Evolutionary conservation across 2,329 filamentous ascomycete genomes (phyloP), one percentile per base, ranked within the genome.

Genomic region (Colletotrichum liaoningense): DNA sequence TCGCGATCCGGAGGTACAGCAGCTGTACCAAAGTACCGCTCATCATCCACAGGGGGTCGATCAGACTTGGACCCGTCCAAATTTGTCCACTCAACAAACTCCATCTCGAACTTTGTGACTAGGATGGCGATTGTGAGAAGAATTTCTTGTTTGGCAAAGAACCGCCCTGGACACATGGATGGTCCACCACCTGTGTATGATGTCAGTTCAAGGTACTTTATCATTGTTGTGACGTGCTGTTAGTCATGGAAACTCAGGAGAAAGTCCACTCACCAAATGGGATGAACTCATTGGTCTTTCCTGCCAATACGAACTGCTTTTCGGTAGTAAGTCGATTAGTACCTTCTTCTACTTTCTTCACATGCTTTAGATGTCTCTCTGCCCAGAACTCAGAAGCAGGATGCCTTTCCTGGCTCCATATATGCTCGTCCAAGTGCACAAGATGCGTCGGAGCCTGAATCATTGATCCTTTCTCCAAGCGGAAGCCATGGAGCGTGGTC

Each of bases 81-180:
- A 30, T 60, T 7, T 2, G 63, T 69, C 74, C 72, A 75, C 19
- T 74, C 74, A 12, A 72, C 42, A 59, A 82, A 77, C 63, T 82
- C 79, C 14, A 83, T 73, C 33, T 83, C 81, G 28, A 82, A 83
- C 6, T 55, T 73, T 2, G 73, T 69, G 1, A 82, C 68, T 3
- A 83, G 42, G 30, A 81, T 72, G 8, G 81, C 82, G 1, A 83
- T 57, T 1, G 79, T 77, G 12, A 80, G 52, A 9, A 85, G 74
- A 33, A 86, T 81, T 76, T 85, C 82, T 56, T 79, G 78, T 74
- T 85, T 86, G 0, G 83, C 83, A 73, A 85, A 83, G 59, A 81
- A 77, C 0, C 83, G 78, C 2, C 84, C 84, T 2, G 84, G 81
- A 62, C 84, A 86, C 7, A 83, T 79, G 1, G 77, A 74, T 0